Evolutionary conservation across 345 rosid species (phyloP), one percentile per base, ranked within the genome.

Genomic region (Microthlaspi erraticum): DNA sequence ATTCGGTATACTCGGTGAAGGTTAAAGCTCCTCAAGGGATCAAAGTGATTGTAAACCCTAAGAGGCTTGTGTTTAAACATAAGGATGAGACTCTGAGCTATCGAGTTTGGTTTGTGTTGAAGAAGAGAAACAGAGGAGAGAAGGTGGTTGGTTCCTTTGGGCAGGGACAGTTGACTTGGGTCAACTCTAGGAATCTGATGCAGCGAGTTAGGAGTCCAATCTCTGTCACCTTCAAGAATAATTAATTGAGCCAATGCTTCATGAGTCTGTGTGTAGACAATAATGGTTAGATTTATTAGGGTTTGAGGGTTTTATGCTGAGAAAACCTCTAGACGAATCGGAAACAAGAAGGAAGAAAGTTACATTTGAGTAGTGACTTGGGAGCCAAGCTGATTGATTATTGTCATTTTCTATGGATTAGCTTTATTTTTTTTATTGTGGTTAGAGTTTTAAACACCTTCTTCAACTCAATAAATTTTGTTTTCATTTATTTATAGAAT

Each of bases 111-210:
- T 70, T 91, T 34, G 81, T 55, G 37, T 71, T 87, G 50, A 88
- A 75, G 78, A 86, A 81, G 80, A 82, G 77, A 69, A 76, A 44
- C 33, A 66, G 50, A 61, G 73, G 57, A 64, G 62, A 13, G 46
- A 79, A 51, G 31, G 68, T 42, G 48, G 60, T 36, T 26, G 29
- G 29, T 53, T 74, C 42, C 73, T 82, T 59, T 62, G 86, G 78
- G 57, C 81, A 90, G 73, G 97, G 97, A 41, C 83, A 88, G 39
- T 60, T 93, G 86, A 83, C 87, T 58, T 90, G 98, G 98, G 84
- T 84, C 57, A 72, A 87, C 80, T 82, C 89, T 50, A 53, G 64
- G 53, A 77, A 83, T 50, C 56, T 64, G 46, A 72, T 77, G 76
- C 81, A 83, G 71, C 71, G 83, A 73, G 93, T 90, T 55, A 84